Percentiles rank a stretch among this genome's conserved stretches.
Evolutionary conservation across 768 basidiomycete species (phyloP).

Genomic region (Boletus sp.): DNA sequence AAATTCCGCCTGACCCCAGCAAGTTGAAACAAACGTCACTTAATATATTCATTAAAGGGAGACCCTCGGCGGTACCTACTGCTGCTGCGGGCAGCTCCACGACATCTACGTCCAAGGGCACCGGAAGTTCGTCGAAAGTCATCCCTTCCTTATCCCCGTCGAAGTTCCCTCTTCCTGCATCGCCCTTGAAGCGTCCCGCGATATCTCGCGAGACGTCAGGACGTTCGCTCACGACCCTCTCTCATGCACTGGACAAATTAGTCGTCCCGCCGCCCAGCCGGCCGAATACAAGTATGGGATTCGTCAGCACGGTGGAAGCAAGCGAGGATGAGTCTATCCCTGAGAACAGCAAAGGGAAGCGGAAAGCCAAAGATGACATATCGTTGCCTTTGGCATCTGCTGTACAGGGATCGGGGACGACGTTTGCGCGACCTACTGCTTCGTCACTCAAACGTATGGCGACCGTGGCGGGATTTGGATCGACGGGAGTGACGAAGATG

Average conservation of each 20-base stretch:
- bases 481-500: neutral
- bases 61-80: neutral
- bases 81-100: neutral
- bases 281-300: slow-evolving; percentile 70
- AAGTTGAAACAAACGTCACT: slow-evolving; percentile 29
- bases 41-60: slow-evolving; percentile 18
- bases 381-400: slow-evolving; percentile 9
- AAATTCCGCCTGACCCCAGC: slow-evolving; percentile 5
- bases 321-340: neutral
- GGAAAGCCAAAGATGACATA: slow-evolving; percentile 23
- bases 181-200: slow-evolving; percentile 15
- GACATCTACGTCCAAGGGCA: slow-evolving; percentile 6
- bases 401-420: neutral
- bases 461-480: slow-evolving; percentile 14
- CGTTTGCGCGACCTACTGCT: slow-evolving; percentile 29
- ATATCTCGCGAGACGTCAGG: slow-evolving; percentile 6
- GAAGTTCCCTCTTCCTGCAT: slow-evolving; percentile 27
- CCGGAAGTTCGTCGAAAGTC: slow-evolving; percentile 5
- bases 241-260: slow-evolving; percentile 69
- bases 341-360: slow-evolving; percentile 14
- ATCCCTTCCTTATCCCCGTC: slow-evolving; percentile 22
- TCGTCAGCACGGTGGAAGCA: slow-evolving; percentile 36
- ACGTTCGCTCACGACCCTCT: slow-evolving; percentile 59
- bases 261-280: slow-evolving; percentile 59
- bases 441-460: slow-evolving; percentile 29